A percentile compares a stretch with the other conserved stretches of the same genome.
Evolutionary conservation across 495 filamentous ascomycete genomes (phyloP).

Genomic region (Penicillium ochrochloron): DNA sequence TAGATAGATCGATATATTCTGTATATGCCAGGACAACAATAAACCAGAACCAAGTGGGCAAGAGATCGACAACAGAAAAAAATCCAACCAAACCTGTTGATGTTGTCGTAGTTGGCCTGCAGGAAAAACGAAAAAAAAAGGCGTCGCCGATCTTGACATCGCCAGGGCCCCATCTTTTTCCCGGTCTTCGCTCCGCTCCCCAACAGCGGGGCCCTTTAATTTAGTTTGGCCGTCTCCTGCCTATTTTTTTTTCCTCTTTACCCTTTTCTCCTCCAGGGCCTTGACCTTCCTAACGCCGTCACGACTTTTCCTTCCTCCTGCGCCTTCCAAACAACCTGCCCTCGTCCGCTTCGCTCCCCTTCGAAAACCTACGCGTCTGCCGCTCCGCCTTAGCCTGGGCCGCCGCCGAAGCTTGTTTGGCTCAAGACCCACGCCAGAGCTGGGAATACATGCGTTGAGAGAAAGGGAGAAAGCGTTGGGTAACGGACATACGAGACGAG

Average conservation of each 20-base stretch:
- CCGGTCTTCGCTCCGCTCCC: conserved; percentile 11
- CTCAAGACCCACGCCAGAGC: conserved; percentile 8
- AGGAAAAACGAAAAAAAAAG: neutral
- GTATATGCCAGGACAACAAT: neutral
- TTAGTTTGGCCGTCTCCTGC: conserved; percentile 14
- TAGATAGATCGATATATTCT: neutral
- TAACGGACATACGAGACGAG: neutral
- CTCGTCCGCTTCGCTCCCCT: neutral
- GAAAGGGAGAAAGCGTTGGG: neutral
- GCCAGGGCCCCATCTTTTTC: conserved; percentile 13
- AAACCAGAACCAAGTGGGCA: neutral
- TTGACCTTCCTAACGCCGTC: conserved; percentile 5
- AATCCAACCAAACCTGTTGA: neutral
- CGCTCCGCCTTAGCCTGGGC: neutral
- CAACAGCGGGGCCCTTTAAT: conserved; percentile 22
- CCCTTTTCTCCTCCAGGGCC: conserved; percentile 9
- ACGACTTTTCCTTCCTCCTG: neutral
- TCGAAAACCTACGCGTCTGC: conserved; percentile 8
- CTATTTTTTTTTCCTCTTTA: neutral
- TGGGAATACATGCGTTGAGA: conserved; percentile 8
- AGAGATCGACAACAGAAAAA: neutral
- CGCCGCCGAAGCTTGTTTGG: conserved; percentile 12
- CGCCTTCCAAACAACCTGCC: neutral
- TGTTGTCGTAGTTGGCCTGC: neutral
- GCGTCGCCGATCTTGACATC: conserved; percentile 22